Evolutionary conservation across 495 filamentous ascomycete genomes (phyloP), one percentile per base, ranked within the genome.

Genomic region (Cetradonia linearis): DNA sequence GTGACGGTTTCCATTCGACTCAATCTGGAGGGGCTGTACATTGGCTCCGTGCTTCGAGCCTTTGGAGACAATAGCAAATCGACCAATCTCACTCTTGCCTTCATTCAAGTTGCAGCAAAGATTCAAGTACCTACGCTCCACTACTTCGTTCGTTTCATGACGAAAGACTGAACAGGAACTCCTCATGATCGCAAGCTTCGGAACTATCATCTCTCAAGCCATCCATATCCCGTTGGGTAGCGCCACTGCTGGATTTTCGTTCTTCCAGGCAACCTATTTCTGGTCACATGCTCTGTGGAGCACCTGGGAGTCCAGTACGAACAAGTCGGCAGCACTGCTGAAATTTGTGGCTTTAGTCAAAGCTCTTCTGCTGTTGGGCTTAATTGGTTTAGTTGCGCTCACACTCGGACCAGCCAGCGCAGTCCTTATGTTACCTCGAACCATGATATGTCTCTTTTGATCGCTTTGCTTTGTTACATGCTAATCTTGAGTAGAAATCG

Each of bases 81-180:
- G 8, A 46, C 62, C 31, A 52, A 18, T 20, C 33, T 65, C 14
- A 38, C 34, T 6, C 50, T 65, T 34, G 61, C 61, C 3, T 36
- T 60, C 13, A 60, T 63, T n/a, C 63, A 63, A n/a, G 34, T 60
- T 13, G 55, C 61, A 18, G 61, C 59, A 28, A 65, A 65, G 40
- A 31, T 65, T 28, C 48, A 56, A 28, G 52, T 57, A 56, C 27
- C 23, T 2, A n/a, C n/a, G n/a, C n/a, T n/a, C n/a, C n/a, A n/a
- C n/a, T n/a, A n/a, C n/a, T n/a, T n/a, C n/a, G n/a, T n/a, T n/a
- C n/a, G n/a, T n/a, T n/a, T n/a, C n/a, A 25, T 7, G 37, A 27
- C 14, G 31, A 56, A 16, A 37, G 20, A 3, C 30, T 20, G 8
- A 5, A 16, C 47, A 65, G 60, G 63, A 62, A 28, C 60, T 65